These are phyloP conservation scores for Trypanosoma lewisi DNA, from an alignment of 208 protist species.

Conservation along the genomic window DNA sequence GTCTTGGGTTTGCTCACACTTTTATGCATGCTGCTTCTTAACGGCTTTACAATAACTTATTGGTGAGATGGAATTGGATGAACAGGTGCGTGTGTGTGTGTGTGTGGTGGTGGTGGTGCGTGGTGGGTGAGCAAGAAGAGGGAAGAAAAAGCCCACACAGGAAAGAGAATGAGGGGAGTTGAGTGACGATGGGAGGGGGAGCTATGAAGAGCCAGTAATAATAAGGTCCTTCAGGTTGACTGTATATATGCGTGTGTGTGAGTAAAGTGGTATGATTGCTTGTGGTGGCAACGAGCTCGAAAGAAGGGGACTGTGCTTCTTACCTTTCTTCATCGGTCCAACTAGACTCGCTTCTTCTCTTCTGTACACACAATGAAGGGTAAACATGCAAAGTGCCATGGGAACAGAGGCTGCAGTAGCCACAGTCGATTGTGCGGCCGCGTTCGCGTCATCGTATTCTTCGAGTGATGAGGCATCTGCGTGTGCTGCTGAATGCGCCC, in stretches of 20 bases:
- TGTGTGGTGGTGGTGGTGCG: too few species aligned
- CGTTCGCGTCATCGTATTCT: neutral
- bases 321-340: neutral
- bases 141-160: too few species aligned
- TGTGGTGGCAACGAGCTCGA: neutral
- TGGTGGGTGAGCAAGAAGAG: too few species aligned
- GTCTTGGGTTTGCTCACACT: slow-evolving; percentile 23
- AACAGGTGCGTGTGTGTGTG: too few species aligned
- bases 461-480: neutral
- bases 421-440: neutral
- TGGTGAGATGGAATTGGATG: slow-evolving; percentile 7
- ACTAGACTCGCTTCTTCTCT: neutral
- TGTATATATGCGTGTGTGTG: too few species aligned
- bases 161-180: too few species aligned
- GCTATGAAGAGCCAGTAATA: too few species aligned
- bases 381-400: slow-evolving; percentile 2
- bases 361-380: neutral
- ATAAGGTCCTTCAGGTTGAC: too few species aligned
- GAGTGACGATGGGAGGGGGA: too few species aligned
- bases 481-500: neutral
- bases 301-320: neutral
- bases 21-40: slow-evolving; percentile 42
- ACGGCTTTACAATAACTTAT: slow-evolving; percentile 38
- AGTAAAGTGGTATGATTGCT: neutral
- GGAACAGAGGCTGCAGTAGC: neutral